Conservation (phyloP, 805 yeast genomes). For the Cyberlindnera americana region DNA sequence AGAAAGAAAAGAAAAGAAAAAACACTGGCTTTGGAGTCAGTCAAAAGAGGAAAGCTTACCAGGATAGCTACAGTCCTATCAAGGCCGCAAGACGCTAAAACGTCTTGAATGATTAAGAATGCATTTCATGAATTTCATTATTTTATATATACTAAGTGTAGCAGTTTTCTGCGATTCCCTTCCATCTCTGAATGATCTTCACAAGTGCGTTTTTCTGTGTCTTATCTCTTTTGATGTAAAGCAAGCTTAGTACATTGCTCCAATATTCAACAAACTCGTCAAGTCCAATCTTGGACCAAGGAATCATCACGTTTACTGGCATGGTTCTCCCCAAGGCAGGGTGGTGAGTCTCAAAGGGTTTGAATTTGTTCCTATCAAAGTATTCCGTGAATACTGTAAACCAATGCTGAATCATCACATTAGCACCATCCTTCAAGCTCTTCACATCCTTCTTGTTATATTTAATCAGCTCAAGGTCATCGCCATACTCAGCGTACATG, state of each 20-base stretch:
- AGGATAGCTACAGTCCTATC: conserved; percentile 22
- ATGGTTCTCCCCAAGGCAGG: conserved; percentile 27
- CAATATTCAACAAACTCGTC: conserved; percentile 48
- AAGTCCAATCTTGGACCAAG: conserved; percentile 31
- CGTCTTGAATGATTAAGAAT: not conserved
- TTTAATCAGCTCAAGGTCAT: conserved; percentile 48
- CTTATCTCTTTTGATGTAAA: conserved; percentile 38
- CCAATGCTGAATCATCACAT: conserved; percentile 44
- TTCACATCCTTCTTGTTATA: conserved; percentile 37
- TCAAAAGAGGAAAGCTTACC: conserved; percentile 22
- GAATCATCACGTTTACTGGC: conserved; percentile 27
- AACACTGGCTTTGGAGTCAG: conserved; percentile 23
- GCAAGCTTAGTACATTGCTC: conserved; percentile 39
- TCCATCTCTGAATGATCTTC: conserved; percentile 35
- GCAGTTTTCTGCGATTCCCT: conserved; percentile 7
- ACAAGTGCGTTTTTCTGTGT: conserved; percentile 33
- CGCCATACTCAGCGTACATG: conserved; percentile 53
- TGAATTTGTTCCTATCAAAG: conserved; percentile 29
- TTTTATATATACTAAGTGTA: not conserved
- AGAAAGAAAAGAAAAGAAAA: conserved; percentile 11
- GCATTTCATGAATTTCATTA: not conserved
- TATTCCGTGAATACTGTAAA: conserved; percentile 55
- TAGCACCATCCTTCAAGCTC: conserved; percentile 41
- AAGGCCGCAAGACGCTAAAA: conserved; percentile 23
- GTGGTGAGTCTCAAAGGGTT: conserved; percentile 21